Base-by-base conservation (phyloP, 2,329 filamentous ascomycete species). In the Aspergillus uvarum region DNA sequence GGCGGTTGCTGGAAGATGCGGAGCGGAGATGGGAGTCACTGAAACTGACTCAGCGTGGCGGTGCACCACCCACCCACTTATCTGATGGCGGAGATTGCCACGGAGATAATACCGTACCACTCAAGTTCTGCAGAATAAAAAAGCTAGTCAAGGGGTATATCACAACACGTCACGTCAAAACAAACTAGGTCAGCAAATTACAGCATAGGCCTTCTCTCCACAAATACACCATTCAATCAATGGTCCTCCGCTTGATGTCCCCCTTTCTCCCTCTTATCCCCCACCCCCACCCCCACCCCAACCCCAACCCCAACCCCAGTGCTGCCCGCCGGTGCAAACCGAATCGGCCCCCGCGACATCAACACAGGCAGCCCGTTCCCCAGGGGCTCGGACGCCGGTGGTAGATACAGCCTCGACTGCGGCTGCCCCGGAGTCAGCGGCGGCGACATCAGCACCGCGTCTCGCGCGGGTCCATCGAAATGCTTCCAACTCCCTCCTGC, bases 331-430 rank as follows among this genome's bases (percentile, higher is more conserved):
- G 67, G 49, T 2, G 74, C 74, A 69, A 81, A 81, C 5, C 75
- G 77, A 59, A 81, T 81, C 4, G 72, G 69, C 4, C 76, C 75
- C 47, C 67, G 79, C 0, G 82, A 75, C 19, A 79, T 80, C 60
- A 84, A 83, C 0, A 81, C 72, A 2, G 83, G 82, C 29, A 85
- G 70, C 22, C 78, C 77, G 19, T 77, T 78, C 48, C 75, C 77
- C 51, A 70, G 68, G 12, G 72, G 60, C 2, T 72, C 68, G 19
- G 70, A 68, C 29, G 63, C 65, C 19, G 71, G 63, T 1, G 76
- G 71, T 4, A 75, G 71, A 51, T 69, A 71, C 1, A 72, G 58
- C 19, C 65, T 67, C 10, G 66, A 60, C 47, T 67, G 67, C 24
- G 61, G 65, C 3, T 64, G 61, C 26, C 62, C 64, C 5, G 64